Conservation (phyloP, 148 eudicot species). For the Fagopyrum homotropicum region DNA sequence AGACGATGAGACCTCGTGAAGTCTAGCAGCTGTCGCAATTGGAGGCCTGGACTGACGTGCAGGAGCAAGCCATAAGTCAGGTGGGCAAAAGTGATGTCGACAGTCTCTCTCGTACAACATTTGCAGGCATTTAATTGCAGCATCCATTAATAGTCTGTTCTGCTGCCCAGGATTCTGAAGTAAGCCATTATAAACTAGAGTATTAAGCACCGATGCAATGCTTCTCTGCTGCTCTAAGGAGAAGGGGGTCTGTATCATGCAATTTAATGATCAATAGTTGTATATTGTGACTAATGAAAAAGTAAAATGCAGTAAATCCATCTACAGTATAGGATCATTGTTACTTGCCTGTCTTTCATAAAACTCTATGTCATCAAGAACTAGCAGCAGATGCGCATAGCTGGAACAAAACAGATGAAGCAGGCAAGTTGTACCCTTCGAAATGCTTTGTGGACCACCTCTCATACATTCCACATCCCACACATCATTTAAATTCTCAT, state of each 20-base stretch:
- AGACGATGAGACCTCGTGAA: slow-evolving; percentile 68
- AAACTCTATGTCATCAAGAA: slow-evolving; percentile 93
- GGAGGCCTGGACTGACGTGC: slow-evolving; percentile 77
- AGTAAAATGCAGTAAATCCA: neutral
- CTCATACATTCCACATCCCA: slow-evolving; percentile 73
- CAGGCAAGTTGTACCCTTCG: slow-evolving; percentile 61
- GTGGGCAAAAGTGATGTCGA: slow-evolving; percentile 84
- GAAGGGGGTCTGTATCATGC: slow-evolving; percentile 67
- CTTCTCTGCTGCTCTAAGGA: slow-evolving; percentile 80
- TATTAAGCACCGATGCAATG: slow-evolving; percentile 82
- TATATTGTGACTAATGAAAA: neutral
- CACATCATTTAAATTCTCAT: slow-evolving; percentile 37
- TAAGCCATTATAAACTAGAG: slow-evolving; percentile 70
- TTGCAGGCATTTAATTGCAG: slow-evolving; percentile 81
- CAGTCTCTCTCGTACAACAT: slow-evolving; percentile 94
- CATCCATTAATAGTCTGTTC: slow-evolving; percentile 50
- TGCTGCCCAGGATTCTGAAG: slow-evolving; percentile 36
- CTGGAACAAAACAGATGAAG: slow-evolving; percentile 81
- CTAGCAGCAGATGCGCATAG: slow-evolving; percentile 77
- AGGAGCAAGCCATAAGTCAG: slow-evolving; percentile 88
- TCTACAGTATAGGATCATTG: neutral
- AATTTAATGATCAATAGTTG: slow-evolving; percentile 15
- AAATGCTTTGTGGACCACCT: slow-evolving; percentile 57
- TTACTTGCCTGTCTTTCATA: slow-evolving; percentile 86
- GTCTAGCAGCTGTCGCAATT: slow-evolving; percentile 84